These are phyloP conservation scores for Cadophora malorum DNA, from an alignment of 2,329 filamentous ascomycete genomes.

Conservation along the genomic window DNA sequence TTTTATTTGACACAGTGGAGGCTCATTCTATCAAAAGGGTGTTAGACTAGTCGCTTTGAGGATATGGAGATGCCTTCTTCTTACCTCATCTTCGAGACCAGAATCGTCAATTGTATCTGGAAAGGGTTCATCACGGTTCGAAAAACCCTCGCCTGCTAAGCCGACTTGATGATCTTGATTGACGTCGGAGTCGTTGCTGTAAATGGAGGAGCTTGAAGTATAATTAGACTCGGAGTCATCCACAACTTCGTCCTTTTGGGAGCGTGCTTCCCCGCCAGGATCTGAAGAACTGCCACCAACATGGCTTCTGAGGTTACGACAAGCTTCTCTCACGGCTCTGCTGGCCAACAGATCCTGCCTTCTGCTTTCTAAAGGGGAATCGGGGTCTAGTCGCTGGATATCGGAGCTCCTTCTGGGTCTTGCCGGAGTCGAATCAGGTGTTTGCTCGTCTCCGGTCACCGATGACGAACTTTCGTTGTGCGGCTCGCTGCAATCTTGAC, in stretches of 20 bases:
- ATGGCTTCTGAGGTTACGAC: not conserved
- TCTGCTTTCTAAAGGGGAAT: not conserved
- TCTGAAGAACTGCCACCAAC: not conserved
- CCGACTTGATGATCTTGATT: not conserved
- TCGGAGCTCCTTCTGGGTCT: not conserved
- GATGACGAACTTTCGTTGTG: not conserved
- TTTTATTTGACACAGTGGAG: not conserved
- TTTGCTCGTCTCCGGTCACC: not conserved
- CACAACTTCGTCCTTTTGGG: too few species aligned
- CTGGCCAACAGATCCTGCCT: not conserved
- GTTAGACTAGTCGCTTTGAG: too few species aligned
- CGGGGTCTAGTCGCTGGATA: not conserved
- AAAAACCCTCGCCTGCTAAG: not conserved
- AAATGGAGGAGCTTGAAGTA: not conserved
- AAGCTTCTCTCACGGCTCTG: not conserved
- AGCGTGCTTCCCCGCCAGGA: too few species aligned
- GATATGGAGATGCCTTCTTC: too few species aligned
- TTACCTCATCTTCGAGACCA: not conserved
- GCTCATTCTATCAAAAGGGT: too few species aligned
- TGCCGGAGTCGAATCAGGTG: not conserved
- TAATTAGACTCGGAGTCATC: too few species aligned
- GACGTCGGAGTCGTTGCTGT: not conserved
- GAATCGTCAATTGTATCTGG: not conserved
- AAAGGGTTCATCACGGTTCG: not conserved
- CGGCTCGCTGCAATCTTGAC: not conserved